Evolutionary conservation across 2,329 filamentous ascomycete species (phyloP).

Genomic region (Penicillium sp.): DNA sequence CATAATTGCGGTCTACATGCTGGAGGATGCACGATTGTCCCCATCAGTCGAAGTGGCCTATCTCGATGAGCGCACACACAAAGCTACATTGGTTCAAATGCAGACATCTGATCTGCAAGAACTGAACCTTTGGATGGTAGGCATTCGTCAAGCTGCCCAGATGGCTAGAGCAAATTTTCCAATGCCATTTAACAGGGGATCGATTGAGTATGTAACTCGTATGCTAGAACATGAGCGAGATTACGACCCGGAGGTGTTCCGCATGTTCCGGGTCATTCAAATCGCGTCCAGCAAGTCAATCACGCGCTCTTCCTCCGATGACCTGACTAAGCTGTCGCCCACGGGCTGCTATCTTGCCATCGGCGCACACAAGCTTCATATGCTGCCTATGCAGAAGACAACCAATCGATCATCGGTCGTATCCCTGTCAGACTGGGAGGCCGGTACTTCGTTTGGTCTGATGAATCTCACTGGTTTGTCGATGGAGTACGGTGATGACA

Average conservation of each 20-base stretch:
- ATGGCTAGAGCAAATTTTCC: constrained; percentile 54
- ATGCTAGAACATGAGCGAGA: constrained; percentile 66
- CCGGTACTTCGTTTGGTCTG: constrained; percentile 60
- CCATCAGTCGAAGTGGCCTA: constrained; percentile 68
- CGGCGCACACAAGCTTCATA: constrained; percentile 67
- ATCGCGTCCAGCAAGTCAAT: constrained; percentile 58
- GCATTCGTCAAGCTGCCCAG: constrained; percentile 61
- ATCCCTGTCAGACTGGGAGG: constrained; percentile 52
- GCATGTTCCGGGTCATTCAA: constrained; percentile 68
- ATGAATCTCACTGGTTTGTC: constrained; percentile 61
- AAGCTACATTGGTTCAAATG: constrained; percentile 62
- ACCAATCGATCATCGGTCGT: constrained; percentile 55
- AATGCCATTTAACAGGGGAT: constrained; percentile 56
- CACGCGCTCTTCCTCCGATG: constrained; percentile 62
- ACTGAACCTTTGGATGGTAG: constrained; percentile 63
- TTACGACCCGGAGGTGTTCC: constrained; percentile 67
- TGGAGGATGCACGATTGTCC: constrained; percentile 66
- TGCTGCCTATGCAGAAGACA: constrained; percentile 64
- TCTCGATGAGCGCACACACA: constrained; percentile 63
- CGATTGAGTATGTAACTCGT: constrained; percentile 62
- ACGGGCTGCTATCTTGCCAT: constrained; percentile 68
- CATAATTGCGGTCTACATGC: constrained; percentile 65
- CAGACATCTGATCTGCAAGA: constrained; percentile 65
- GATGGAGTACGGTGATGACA: constrained; percentile 63
- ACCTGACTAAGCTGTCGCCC: constrained; percentile 63